These are phyloP conservation scores for Entrophospora sp. DNA, from an alignment of 192 early-diverging fungal genomes.

Conservation along the genomic window DNA sequence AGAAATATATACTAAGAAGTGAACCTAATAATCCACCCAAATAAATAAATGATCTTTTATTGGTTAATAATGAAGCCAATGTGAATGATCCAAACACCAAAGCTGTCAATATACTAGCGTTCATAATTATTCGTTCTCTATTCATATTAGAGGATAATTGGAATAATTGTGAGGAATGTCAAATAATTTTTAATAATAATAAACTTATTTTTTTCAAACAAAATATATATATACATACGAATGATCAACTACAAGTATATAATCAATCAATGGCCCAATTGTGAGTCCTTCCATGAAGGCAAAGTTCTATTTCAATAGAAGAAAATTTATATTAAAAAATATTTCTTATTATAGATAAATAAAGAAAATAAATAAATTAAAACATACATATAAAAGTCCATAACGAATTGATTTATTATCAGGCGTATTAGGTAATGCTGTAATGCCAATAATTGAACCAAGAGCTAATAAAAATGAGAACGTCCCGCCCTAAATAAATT, in stretches of 20 bases:
- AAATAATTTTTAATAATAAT: neutral
- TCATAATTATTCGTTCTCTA: slow-evolving; percentile 22
- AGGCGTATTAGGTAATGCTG: neutral
- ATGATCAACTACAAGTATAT: neutral
- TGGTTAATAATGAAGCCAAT: slow-evolving; percentile 25
- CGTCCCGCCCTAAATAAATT: slow-evolving; percentile 4
- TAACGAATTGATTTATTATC: slow-evolving; percentile 2
- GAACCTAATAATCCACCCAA: slow-evolving; percentile 34
- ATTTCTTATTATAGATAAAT: neutral
- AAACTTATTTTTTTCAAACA: neutral
- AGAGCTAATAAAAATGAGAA: slow-evolving; percentile 14
- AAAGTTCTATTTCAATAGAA: neutral
- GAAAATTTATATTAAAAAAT: neutral
- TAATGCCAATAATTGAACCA: neutral
- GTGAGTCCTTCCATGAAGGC: slow-evolving; percentile 23
- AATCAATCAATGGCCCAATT: slow-evolving; percentile 18
- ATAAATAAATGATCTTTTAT: slow-evolving; percentile 11
- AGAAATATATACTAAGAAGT: slow-evolving; percentile 16
- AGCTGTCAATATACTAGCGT: slow-evolving; percentile 7
- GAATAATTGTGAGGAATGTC: too few species aligned
- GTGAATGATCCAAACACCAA: slow-evolving; percentile 36
- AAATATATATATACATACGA: neutral
- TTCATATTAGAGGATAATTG: slow-evolving; percentile 15
- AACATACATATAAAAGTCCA: slow-evolving; percentile 11
- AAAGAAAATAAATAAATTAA: neutral